A percentile compares a stretch with the other conserved stretches of the same genome.
Evolutionary conservation across 2,329 filamentous ascomycete species (phyloP).

Genomic region (Fusarium sp.): DNA sequence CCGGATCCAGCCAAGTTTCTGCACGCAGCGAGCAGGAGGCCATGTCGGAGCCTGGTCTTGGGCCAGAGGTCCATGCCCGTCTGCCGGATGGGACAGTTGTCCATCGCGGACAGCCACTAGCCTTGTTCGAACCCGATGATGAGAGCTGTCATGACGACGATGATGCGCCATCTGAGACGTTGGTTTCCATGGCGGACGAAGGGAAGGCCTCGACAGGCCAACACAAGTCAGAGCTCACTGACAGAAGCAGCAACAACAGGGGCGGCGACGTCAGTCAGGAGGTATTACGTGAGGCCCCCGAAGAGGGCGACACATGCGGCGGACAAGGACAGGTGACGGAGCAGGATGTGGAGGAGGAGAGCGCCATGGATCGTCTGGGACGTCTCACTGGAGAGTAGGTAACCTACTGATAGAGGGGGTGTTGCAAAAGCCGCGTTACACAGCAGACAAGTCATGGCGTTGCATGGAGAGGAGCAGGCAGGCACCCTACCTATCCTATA

Average conservation of each 20-base stretch:
- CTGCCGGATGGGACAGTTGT: constrained; percentile 33
- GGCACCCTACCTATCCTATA: background rate
- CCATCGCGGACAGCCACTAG: constrained; percentile 32
- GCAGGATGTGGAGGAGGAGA: constrained; percentile 12
- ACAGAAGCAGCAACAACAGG: background rate
- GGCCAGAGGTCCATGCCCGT: constrained; percentile 15
- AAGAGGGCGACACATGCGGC: background rate
- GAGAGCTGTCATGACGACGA: background rate
- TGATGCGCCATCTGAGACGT: background rate
- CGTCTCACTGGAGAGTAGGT: constrained; percentile 17
- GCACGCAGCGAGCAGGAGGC: background rate
- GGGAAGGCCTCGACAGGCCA: background rate
- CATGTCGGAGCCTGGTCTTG: background rate
- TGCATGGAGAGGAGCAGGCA: background rate
- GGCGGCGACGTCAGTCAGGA: background rate
- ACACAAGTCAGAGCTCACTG: background rate
- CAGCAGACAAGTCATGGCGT: background rate
- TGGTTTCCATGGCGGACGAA: background rate
- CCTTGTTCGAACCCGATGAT: constrained; percentile 25
- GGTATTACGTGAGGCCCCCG: background rate
- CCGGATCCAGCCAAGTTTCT: background rate
- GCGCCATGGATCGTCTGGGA: constrained; percentile 35
- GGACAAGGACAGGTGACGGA: background rate
- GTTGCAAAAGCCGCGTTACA: background rate
- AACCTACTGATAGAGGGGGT: background rate